Evolutionary conservation across 2,329 filamentous ascomycete genomes (phyloP), one percentile per base, ranked within the genome.

Genomic region (Albifimbria verrucaria): DNA sequence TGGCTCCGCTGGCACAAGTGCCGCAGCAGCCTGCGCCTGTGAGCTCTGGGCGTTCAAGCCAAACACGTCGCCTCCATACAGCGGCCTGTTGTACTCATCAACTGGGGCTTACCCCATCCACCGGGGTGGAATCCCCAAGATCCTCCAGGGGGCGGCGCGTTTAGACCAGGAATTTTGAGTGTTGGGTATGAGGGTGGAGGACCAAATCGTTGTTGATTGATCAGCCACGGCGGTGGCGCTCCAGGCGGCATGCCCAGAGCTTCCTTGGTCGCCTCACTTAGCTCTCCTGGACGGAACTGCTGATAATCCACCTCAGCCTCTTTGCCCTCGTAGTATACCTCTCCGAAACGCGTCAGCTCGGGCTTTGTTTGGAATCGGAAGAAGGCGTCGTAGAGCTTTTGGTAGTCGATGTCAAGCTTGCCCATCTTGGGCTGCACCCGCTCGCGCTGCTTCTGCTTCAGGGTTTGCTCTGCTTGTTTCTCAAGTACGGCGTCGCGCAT

Each of bases 271-370:
- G 90, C 87, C 52, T 97, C 91, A 61, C 87, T 94, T 48, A 97
- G 72, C 62, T 97, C 92, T 32, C 94, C 94, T 1, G 94, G 90
- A 58, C 92, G 86, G 55, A 97, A 83, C 72, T 97, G 90, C 62
- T 90, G 87, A 58, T 96, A 82, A 68, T 97, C 96, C 1, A 94
- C 96, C 72, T 99, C 94, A 66, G 90, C 94, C 69, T 99, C 94
- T 71, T 99, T 99, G 67, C 94, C 94, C 72, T 99, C 94, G 69
- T 97, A 97, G 72, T 99, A 99, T n/a, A 99, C 92, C 71, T 99
- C 94, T 41, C 94, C 94, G 63, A 96, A 99, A 43, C 92, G 84
- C 26, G 94, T 97, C 57, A 99, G 76, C 62, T 92, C 87, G 0
- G 94, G 94, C 73, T 99, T 99, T 41, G 91, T 96, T 74, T 99